Evolutionary conservation across 306 rosid species (phyloP).

Genomic region (Cicer pinnatifidum): DNA sequence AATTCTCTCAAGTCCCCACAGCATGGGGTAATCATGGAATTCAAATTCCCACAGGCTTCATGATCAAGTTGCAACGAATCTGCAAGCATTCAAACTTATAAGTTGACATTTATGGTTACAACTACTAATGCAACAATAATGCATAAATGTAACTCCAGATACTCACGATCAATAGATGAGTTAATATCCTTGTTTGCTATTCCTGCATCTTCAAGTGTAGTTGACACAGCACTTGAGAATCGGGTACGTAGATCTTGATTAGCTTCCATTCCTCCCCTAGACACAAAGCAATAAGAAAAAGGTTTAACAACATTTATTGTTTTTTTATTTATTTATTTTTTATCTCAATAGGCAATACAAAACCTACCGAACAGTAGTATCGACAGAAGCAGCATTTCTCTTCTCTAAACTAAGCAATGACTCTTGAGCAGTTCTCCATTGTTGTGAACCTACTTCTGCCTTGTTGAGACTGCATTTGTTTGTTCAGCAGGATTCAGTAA

Average conservation of each 20-base stretch:
- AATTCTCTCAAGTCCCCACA: constrained; percentile 86
- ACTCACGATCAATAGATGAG: constrained; percentile 83
- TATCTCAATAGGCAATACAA: constrained; percentile 19
- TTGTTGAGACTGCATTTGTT: constrained; percentile 71
- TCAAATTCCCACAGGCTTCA: constrained; percentile 88
- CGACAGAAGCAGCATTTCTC: constrained; percentile 79
- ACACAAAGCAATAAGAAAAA: constrained; percentile 23
- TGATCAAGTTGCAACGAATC: constrained; percentile 96
- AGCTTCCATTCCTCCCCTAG: constrained; percentile 87
- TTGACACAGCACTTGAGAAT: constrained; percentile 73
- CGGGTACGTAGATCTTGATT: constrained; percentile 72
- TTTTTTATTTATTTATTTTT: background rate
- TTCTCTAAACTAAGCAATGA: constrained; percentile 81
- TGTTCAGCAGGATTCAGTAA: constrained; percentile 38
- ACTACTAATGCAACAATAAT: constrained; percentile 13
- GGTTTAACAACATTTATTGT: constrained; percentile 25
- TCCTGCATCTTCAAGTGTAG: constrained; percentile 85
- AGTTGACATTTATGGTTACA: constrained; percentile 33
- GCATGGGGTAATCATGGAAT: constrained; percentile 83
- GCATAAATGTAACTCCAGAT: constrained; percentile 37
- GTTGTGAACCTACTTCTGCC: constrained; percentile 85
- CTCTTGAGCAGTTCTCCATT: constrained; percentile 94
- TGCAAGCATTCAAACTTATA: constrained; percentile 52
- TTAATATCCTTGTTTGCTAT: constrained; percentile 78
- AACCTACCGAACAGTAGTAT: constrained; percentile 78